phyloP scores from a whole-genome alignment of 495 filamentous ascomycete genomes.

The Penicillium lagena region DNA sequence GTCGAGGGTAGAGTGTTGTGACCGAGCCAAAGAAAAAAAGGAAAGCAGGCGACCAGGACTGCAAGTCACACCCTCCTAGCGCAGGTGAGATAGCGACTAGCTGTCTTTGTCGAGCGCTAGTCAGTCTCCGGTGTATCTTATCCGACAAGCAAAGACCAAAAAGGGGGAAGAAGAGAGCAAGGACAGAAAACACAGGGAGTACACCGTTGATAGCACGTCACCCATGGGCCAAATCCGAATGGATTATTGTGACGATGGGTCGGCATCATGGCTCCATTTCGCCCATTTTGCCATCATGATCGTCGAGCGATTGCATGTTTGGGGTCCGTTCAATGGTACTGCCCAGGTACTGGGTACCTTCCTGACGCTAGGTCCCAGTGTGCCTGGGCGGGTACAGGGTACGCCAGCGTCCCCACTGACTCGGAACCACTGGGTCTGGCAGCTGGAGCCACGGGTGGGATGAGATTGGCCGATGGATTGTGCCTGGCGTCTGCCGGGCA shows the following conservation, averaged over 20 bases:
- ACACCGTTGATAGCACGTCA: background rate
- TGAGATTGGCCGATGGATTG: slow-evolving; percentile 15
- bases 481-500: no score
- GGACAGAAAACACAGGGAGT: background rate
- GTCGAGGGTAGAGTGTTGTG: background rate
- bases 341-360: background rate
- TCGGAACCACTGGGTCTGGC: slow-evolving; percentile 15
- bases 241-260: background rate
- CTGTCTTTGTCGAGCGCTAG: background rate
- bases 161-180: background rate
- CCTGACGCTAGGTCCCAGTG: no score
- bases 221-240: background rate
- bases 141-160: background rate
- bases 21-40: slow-evolving; percentile 1
- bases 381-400: no score
- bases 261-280: background rate
- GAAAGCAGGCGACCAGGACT: no score
- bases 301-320: background rate
- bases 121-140: background rate
- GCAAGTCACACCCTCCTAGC: no score
- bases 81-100: no score
- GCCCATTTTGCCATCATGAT: background rate
- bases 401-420: no score
- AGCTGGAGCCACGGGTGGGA: slow-evolving; percentile 28
- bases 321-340: slow-evolving; percentile 1